Evolutionary conservation across 768 basidiomycete species (phyloP).

Genomic region (Trametes meyenii): DNA sequence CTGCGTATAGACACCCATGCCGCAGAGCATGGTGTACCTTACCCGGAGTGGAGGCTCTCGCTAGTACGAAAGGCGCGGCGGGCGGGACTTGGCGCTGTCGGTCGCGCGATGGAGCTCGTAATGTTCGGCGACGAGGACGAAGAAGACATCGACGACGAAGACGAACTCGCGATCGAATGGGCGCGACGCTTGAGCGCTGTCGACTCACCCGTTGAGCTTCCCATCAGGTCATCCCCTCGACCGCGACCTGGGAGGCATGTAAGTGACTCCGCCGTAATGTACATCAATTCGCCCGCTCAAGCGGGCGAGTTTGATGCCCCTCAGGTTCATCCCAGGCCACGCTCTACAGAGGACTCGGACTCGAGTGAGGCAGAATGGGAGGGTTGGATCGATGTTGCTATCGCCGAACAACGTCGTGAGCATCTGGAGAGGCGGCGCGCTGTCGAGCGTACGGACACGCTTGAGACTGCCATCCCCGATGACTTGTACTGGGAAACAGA

Average conservation of each 20-base stretch:
- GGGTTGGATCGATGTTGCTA: conserved; percentile 64
- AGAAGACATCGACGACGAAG: conserved; percentile 15
- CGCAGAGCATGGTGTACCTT: conserved; percentile 41
- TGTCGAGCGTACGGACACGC: conserved; percentile 4
- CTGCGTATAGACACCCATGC: conserved; percentile 28
- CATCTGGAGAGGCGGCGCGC: conserved; percentile 14
- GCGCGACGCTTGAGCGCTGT: conserved; percentile 9
- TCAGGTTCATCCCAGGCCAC: background rate
- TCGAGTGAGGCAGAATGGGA: conserved; percentile 68
- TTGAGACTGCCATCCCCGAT: conserved; percentile 4
- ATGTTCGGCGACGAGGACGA: conserved; percentile 27
- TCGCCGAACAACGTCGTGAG: conserved; percentile 42
- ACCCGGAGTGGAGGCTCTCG: conserved; percentile 67
- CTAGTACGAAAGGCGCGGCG: conserved; percentile 53
- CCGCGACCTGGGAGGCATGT: conserved; percentile 1
- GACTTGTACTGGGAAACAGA: conserved; percentile 9
- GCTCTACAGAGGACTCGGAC: background rate
- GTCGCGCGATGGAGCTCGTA: conserved; percentile 51
- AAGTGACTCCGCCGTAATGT: background rate
- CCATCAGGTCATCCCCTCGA: conserved; percentile 14
- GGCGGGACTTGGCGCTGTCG: conserved; percentile 61
- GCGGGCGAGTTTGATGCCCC: conserved; percentile 4
- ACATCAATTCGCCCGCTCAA: background rate
- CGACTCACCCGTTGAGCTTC: conserved; percentile 25
- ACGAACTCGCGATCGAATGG: conserved; percentile 27